These are phyloP conservation scores for Emergomyces pasteurianus DNA, from an alignment of 2,329 filamentous ascomycete genomes.

Conservation along the genomic window DNA sequence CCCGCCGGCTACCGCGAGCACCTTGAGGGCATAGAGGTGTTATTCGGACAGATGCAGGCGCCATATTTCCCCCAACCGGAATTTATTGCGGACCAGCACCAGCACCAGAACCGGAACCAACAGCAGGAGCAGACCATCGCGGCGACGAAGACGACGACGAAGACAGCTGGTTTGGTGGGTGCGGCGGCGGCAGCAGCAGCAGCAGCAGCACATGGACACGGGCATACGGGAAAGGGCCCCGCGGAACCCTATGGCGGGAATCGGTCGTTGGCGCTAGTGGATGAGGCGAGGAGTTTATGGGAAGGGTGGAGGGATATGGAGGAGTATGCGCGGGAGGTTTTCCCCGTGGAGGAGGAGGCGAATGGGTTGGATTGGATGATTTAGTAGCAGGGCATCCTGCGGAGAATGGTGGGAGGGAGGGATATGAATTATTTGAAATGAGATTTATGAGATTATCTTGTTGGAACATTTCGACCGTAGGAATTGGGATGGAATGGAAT, in stretches of 20 bases:
- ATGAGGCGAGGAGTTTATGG: conserved; percentile 72
- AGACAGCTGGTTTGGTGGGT: too few relatives aligned
- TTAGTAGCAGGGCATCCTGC: conserved; percentile 8
- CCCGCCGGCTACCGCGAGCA: conserved; percentile 83
- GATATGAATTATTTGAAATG: too few relatives aligned
- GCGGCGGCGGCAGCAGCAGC: too few relatives aligned
- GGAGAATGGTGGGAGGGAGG: too few relatives aligned
- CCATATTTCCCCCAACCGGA: conserved; percentile 54
- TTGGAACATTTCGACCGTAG: too few relatives aligned
- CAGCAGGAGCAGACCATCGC: neutral
- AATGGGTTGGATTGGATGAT: conserved; percentile 92
- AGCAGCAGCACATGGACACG: too few relatives aligned
- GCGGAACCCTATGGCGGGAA: conserved; percentile 43
- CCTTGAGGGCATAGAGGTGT: conserved; percentile 53
- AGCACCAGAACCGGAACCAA: neutral
- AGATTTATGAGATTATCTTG: too few relatives aligned
- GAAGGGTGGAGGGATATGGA: conserved; percentile 82
- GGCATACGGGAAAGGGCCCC: conserved; percentile 26
- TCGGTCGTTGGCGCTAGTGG: conserved; percentile 55
- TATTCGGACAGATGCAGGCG: conserved; percentile 47
- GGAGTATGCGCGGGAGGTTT: conserved; percentile 89
- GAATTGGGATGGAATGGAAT: too few relatives aligned
- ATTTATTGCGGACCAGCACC: conserved; percentile 26
- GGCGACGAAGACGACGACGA: conserved; percentile 25
- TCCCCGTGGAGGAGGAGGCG: conserved; percentile 84